phyloP scores from a whole-genome alignment of 108 stramenopile species.

The Skeletonema grethae region DNA sequence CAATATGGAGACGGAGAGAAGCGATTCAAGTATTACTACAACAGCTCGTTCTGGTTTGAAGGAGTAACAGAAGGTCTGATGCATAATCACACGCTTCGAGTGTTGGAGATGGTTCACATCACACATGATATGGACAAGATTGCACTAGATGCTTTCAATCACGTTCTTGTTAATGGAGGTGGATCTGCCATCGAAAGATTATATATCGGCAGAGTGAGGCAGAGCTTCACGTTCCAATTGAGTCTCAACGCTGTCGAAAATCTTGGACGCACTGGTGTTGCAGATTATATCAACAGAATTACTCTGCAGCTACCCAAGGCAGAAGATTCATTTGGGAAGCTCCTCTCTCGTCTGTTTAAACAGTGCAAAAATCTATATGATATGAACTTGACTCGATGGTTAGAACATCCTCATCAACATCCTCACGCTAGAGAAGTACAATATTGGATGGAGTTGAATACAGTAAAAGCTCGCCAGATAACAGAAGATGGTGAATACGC shows the following conservation, averaged over 20 bases:
- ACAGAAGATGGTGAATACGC: not conserved
- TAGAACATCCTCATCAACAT: constrained; percentile 4
- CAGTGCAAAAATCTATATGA: constrained; percentile 2
- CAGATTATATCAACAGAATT: constrained; percentile 2
- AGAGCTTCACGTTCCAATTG: not conserved
- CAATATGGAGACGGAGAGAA: constrained; percentile 7
- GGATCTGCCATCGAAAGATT: not conserved
- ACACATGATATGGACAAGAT: constrained; percentile 5
- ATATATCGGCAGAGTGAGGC: not conserved
- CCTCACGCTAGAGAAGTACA: not conserved
- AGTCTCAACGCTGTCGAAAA: constrained; percentile 7
- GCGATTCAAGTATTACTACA: constrained; percentile 4
- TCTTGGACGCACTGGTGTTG: not conserved
- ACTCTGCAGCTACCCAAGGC: not conserved
- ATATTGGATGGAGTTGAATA: constrained; percentile 1
- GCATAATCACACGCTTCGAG: constrained; percentile 5
- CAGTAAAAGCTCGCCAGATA: constrained; percentile 5
- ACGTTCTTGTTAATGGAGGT: not conserved
- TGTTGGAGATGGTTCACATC: constrained; percentile 2
- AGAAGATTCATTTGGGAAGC: constrained; percentile 7
- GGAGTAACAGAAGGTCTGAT: constrained; percentile 1
- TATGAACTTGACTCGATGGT: constrained; percentile 6
- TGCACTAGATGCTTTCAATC: constrained; percentile 5
- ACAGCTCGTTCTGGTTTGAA: constrained; percentile 5
- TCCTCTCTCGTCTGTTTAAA: constrained; percentile 1